These are phyloP conservation scores for Cynanchum wilfordii DNA, from an alignment of 257 asterid genomes.

Conservation along the genomic window DNA sequence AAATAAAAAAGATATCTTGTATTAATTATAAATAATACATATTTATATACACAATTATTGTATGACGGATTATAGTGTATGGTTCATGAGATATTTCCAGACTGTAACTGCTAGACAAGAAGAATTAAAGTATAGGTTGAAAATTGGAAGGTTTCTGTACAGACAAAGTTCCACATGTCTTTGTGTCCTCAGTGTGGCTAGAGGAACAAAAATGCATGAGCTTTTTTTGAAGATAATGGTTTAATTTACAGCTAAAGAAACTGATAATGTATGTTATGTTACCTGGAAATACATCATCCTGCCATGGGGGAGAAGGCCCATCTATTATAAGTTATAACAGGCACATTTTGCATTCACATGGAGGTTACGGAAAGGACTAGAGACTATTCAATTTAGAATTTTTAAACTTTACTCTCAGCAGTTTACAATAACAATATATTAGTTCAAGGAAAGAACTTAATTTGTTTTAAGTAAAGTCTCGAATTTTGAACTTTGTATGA, in stretches of 20 bases:
- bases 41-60: too few relatives aligned
- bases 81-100: slow-evolving; percentile 8
- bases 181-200: background rate
- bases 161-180: slow-evolving; percentile 1
- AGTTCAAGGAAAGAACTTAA: too few relatives aligned
- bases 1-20: too few relatives aligned
- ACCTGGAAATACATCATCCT: background rate
- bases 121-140: background rate
- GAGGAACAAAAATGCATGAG: background rate
- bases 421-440: too few relatives aligned
- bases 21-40: too few relatives aligned
- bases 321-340: background rate
- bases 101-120: slow-evolving; percentile 16
- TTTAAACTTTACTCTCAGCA: too few relatives aligned
- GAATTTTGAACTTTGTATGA: too few relatives aligned
- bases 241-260: background rate
- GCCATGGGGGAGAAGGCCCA: background rate
- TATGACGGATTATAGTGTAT: too few relatives aligned
- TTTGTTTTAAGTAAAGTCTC: too few relatives aligned
- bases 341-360: background rate
- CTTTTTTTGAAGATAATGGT: background rate
- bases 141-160: background rate
- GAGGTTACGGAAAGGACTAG: background rate
- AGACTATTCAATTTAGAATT: too few relatives aligned
- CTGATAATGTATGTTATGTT: background rate